A percentile compares a stretch with the other conserved stretches of the same genome.
phyloP scores from a whole-genome alignment of 495 filamentous ascomycete species.

The Jackrogersella minutella region DNA sequence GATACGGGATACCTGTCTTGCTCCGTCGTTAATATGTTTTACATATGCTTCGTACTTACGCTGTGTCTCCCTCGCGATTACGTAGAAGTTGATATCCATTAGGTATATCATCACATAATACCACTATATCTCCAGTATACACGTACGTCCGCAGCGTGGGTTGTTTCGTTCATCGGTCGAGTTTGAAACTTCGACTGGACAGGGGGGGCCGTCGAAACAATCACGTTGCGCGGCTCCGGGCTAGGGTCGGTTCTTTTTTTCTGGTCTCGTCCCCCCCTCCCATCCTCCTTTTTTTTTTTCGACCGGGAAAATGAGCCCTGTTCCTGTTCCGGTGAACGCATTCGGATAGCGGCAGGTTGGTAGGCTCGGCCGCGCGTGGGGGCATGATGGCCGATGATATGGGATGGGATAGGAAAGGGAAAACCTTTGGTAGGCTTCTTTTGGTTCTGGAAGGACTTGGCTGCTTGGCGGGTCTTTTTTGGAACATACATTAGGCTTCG shows the following conservation, averaged over 20 bases:
- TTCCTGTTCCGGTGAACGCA: conserved; percentile 33
- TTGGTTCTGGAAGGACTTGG: conserved; percentile 40
- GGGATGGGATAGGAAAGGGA: neutral
- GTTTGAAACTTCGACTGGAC: conserved; percentile 8
- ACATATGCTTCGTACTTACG: neutral
- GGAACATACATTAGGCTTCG: no score
- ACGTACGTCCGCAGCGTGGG: neutral
- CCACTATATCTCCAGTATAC: neutral
- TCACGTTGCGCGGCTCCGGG: conserved; percentile 41
- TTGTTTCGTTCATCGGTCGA: neutral
- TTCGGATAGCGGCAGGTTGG: conserved; percentile 28
- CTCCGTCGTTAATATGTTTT: conserved; percentile 1
- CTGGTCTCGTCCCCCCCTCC: neutral
- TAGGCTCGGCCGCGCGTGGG: conserved; percentile 13
- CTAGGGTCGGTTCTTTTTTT: conserved; percentile 27
- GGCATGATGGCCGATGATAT: no score
- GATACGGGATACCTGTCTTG: neutral
- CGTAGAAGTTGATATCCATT: neutral
- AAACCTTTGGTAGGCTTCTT: conserved; percentile 11
- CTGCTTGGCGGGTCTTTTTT: neutral
- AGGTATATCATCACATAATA: neutral
- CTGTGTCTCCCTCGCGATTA: conserved; percentile 3
- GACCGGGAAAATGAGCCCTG: conserved; percentile 19
- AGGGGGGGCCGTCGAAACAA: conserved; percentile 16
- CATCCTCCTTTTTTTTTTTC: neutral